These are phyloP conservation scores for Chenopodium suecicum DNA, from an alignment of 148 eudicot genomes.

Conservation along the genomic window DNA sequence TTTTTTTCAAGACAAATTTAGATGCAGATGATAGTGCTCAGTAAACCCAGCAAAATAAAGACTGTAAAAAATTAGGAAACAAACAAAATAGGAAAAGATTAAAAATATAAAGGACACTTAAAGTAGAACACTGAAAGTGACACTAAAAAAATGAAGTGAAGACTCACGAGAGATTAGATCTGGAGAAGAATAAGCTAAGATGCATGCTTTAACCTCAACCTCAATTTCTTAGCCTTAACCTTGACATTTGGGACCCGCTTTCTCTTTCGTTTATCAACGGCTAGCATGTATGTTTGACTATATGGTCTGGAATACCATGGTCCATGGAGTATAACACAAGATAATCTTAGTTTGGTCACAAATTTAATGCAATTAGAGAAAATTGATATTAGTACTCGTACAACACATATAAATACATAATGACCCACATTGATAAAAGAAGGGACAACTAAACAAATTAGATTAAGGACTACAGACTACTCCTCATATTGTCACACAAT, in stretches of 20 bases:
- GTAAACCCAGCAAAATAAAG: background rate
- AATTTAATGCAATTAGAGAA: too few relatives aligned
- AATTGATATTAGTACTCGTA: too few relatives aligned
- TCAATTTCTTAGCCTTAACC: background rate
- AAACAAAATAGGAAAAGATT: background rate
- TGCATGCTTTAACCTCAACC: background rate
- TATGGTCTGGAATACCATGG: too few relatives aligned
- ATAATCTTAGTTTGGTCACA: too few relatives aligned
- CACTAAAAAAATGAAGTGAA: background rate
- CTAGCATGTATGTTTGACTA: slow-evolving; percentile 1
- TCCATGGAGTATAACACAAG: too few relatives aligned
- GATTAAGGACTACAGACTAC: too few relatives aligned
- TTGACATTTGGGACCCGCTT: slow-evolving; percentile 5
- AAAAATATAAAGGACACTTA: background rate
- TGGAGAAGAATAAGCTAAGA: background rate
- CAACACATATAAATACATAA: too few relatives aligned
- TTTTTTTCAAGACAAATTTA: background rate
- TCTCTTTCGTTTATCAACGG: slow-evolving; percentile 16
- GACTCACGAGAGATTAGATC: too few relatives aligned
- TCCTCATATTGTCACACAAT: too few relatives aligned
- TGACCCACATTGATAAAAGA: too few relatives aligned
- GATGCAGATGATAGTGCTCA: background rate
- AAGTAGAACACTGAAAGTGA: background rate
- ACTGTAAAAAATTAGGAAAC: background rate
- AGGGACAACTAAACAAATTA: too few relatives aligned